Conservation (phyloP, 768 basidiomycete species). For the Mycena leptocephala region DNA sequence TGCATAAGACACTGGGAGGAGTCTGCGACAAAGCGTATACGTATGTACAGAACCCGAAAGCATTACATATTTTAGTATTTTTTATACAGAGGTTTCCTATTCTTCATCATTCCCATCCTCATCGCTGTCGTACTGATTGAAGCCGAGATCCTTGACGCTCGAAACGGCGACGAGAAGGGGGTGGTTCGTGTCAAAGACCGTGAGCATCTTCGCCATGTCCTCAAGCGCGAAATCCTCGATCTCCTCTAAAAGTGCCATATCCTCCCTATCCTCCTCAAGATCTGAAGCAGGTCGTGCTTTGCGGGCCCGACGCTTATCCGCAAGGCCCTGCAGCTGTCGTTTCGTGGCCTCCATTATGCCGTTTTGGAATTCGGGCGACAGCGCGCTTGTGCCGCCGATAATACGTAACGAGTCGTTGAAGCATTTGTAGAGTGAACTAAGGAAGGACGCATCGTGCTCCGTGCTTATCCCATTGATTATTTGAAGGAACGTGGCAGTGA, state of each 20-base stretch:
- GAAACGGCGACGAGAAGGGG: conserved; percentile 79
- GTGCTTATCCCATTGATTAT: conserved; percentile 73
- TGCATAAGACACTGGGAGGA: no score
- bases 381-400: conserved; percentile 67
- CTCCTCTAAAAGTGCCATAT: conserved; percentile 82
- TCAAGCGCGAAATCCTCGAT: conserved; percentile 88
- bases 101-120: conserved; percentile 56
- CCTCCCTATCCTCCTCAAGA: conserved; percentile 70
- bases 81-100: not conserved
- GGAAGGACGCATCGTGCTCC: conserved; percentile 85
- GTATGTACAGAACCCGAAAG: not conserved
- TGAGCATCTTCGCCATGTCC: conserved; percentile 81
- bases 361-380: conserved; percentile 69
- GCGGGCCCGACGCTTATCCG: conserved; percentile 77
- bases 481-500: conserved; percentile 77
- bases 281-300: conserved; percentile 52
- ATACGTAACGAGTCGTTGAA: conserved; percentile 75
- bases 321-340: conserved; percentile 77
- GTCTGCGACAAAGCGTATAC: no score
- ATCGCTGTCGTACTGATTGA: conserved; percentile 65
- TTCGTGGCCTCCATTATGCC: conserved; percentile 80
- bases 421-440: conserved; percentile 83
- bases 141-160: conserved; percentile 81
- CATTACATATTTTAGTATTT: conserved; percentile 16
- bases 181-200: conserved; percentile 71